Evolutionary conservation across 768 basidiomycete species (phyloP).

Genomic region (Tulasnella sp.): DNA sequence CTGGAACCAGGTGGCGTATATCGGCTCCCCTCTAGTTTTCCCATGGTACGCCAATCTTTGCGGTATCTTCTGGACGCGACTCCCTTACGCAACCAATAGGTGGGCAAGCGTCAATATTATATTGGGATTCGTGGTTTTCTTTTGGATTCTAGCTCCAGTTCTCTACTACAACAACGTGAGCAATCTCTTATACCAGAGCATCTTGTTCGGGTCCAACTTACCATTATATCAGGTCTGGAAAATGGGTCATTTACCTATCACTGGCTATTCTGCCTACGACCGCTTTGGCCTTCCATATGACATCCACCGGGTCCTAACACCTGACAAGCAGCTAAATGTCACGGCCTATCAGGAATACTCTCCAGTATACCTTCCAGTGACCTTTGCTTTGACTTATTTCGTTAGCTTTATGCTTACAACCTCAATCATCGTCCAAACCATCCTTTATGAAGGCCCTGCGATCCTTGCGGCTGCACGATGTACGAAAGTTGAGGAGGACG

Average conservation of each 20-base stretch:
- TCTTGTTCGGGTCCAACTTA: conserved; percentile 8
- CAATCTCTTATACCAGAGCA: conserved; percentile 22
- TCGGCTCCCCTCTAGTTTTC: conserved; percentile 65
- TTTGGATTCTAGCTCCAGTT: conserved; percentile 84
- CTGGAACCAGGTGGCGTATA: conserved; percentile 75
- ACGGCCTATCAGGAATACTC: conserved; percentile 45
- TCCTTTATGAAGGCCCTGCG: conserved; percentile 41
- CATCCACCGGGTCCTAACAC: conserved; percentile 1
- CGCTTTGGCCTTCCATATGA: conserved; percentile 43
- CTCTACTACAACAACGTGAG: conserved; percentile 92
- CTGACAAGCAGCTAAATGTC: conserved; percentile 36
- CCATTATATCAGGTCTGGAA: conserved; percentile 31
- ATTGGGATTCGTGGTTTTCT: conserved; percentile 79
- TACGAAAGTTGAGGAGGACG: too few relatives aligned
- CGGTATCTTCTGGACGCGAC: neutral
- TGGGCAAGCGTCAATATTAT: conserved; percentile 95
- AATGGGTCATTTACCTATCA: conserved; percentile 44
- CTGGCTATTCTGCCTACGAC: conserved; percentile 39
- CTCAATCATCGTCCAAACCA: conserved; percentile 42
- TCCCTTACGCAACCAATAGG: conserved; percentile 42
- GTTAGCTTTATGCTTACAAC: conserved; percentile 42
- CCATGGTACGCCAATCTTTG: conserved; percentile 91
- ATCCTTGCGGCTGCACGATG: too few relatives aligned
- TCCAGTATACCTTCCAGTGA: conserved; percentile 43
- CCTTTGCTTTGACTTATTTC: conserved; percentile 42